Base-by-base conservation (phyloP, 305 asterid genomes). In the Solanum chacoense region DNA sequence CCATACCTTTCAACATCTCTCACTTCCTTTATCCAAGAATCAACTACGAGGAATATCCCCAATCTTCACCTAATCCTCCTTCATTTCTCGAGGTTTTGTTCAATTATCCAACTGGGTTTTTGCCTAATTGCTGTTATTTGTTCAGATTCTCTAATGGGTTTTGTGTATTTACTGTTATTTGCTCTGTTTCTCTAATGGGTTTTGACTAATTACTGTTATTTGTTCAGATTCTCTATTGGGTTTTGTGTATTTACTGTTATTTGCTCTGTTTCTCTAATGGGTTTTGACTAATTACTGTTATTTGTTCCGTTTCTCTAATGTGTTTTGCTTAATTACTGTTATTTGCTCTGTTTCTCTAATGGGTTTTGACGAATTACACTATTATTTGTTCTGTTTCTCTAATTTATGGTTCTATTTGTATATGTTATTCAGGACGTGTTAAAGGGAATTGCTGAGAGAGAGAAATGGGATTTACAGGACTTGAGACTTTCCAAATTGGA, bases 381-480 rank as follows among this genome's bases (percentile, higher is more conserved):
- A 16, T 20, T 22, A 20, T 59, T 59, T 59, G 69, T 59, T 59
- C 71, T 59, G 71, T 20, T 59, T 59, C 71, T 59, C 71, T 59
- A 8, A 59, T 59, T 8, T 32, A 16, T 22, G 28, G 16, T 37
- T 83, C 40, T 78, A 22, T 50, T 71, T 67, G 34, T 67, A 29
- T 20, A 28, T 85, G 89, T 34, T 31, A 7, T 84, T n/a, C 88
- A 95, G 98, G 95, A 91, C 75, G 94, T 96, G 72, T 85, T 95
- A 94, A 92, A 90, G 90, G 94, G 89, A 36, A 95, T 95, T 88
- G 93, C 93, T 20, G 91, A 89, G 31, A 91, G 89, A 81, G 97
- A 94, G 93, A 94, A 92, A 91, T 96, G 98, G 98, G 88, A 89
- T 65, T 88, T 93, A 89, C 93, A 94, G 87, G 96, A 94, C 59